A percentile compares a stretch with the other conserved stretches of the same genome.
Evolutionary conservation across 306 rosid species (phyloP).

Genomic region (Rosa chinensis): DNA sequence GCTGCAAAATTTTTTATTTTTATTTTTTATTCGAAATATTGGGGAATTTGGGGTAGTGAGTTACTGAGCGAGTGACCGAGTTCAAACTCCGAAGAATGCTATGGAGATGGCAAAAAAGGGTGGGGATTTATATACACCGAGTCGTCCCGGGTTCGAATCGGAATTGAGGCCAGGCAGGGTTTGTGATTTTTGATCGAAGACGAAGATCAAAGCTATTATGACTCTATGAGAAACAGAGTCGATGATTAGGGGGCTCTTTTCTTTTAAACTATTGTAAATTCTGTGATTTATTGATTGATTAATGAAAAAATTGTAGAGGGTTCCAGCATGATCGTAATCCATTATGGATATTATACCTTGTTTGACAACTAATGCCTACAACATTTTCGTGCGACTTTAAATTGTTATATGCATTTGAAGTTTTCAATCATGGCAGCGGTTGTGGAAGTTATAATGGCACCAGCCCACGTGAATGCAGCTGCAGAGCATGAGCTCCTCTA

Average conservation of each 20-base stretch:
- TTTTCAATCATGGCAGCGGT: slow-evolving; percentile 40
- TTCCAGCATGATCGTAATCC: slow-evolving; percentile 21
- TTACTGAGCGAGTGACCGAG: slow-evolving; percentile 13
- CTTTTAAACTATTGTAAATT: slow-evolving; percentile 29
- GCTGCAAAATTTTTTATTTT: no score
- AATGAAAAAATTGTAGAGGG: slow-evolving; percentile 39
- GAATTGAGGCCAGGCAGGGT: slow-evolving; percentile 36
- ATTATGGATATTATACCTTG: slow-evolving; percentile 6
- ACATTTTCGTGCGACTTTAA: not conserved
- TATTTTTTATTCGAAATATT: not conserved
- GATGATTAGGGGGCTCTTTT: not conserved
- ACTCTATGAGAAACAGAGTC: slow-evolving; percentile 4
- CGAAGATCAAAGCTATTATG: slow-evolving; percentile 7
- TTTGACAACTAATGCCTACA: slow-evolving; percentile 9
- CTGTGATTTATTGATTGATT: slow-evolving; percentile 38
- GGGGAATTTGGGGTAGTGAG: slow-evolving; percentile 3
- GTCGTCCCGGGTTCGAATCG: slow-evolving; percentile 84
- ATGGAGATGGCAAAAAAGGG: slow-evolving; percentile 72
- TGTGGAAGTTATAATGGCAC: slow-evolving; percentile 50
- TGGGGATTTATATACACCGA: slow-evolving; percentile 39
- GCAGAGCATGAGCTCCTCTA: slow-evolving; percentile 22
- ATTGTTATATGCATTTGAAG: not conserved
- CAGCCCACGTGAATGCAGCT: slow-evolving; percentile 52
- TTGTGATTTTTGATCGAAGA: slow-evolving; percentile 2
- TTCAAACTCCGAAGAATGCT: slow-evolving; percentile 44